Conservation (phyloP, 163 green algal genomes). For the Volvox carteri region DNA sequence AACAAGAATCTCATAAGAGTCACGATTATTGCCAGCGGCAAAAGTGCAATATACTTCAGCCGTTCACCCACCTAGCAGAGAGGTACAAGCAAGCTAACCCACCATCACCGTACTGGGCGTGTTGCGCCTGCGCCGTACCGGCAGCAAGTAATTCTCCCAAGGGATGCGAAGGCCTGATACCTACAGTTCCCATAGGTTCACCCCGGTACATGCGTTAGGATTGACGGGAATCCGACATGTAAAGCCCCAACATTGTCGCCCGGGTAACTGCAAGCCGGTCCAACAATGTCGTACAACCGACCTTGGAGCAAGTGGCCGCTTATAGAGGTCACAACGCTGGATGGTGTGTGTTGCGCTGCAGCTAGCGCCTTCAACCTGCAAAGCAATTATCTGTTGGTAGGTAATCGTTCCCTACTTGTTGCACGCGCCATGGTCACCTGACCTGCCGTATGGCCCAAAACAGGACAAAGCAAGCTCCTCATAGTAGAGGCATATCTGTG, state of each 20-base stretch:
- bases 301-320: conserved; percentile 48
- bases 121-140: conserved; percentile 44
- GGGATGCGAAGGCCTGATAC: neutral
- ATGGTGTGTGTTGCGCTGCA: neutral
- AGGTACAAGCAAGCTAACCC: conserved; percentile 40
- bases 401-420: neutral
- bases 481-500: neutral
- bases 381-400: neutral
- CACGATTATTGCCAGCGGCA: no score
- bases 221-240: no score
- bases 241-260: no score
- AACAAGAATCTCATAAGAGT: no score
- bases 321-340: conserved; percentile 42
- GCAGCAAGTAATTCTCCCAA: conserved; percentile 28
- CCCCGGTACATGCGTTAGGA: no score
- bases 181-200: neutral
- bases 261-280: no score
- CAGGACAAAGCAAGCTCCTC: conserved; percentile 39
- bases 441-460: conserved; percentile 49
- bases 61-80: neutral
- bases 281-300: neutral
- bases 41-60: no score
- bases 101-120: conserved; percentile 47
- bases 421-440: neutral
- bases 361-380: conserved; percentile 51